These are phyloP conservation scores for Agarophyton chilense DNA, from an alignment of 23 red algal species.

Conservation along the genomic window DNA sequence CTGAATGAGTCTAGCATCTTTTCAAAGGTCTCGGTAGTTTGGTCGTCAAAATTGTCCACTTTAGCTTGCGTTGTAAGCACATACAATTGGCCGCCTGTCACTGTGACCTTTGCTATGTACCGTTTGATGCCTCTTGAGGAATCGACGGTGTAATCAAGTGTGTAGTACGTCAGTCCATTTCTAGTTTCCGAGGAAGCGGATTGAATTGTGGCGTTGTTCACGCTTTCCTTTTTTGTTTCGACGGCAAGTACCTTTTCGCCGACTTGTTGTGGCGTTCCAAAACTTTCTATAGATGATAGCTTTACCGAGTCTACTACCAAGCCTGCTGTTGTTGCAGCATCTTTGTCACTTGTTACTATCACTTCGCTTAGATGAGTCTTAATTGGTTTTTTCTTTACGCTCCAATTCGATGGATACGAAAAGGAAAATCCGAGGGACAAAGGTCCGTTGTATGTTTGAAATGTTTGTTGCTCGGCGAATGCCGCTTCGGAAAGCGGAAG, in stretches of 20 bases:
- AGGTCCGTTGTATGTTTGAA: conserved; percentile 60
- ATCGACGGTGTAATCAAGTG: conserved; percentile 73
- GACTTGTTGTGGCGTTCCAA: conserved; percentile 80
- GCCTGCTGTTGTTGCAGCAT: conserved; percentile 61
- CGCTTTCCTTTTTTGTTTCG: conserved; percentile 89
- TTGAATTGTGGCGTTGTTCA: conserved; percentile 27
- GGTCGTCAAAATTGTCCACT: conserved; percentile 57
- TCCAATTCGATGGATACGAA: conserved; percentile 76
- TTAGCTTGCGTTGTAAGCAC: conserved; percentile 85
- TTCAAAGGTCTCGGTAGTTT: conserved; percentile 23
- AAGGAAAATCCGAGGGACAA: conserved; percentile 72
- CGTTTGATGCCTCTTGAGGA: conserved; percentile 71
- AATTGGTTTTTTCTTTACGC: conserved; percentile 87
- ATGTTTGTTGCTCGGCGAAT: conserved; percentile 3
- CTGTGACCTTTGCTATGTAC: conserved; percentile 83
- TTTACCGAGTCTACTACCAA: conserved; percentile 79
- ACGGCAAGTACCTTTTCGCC: conserved; percentile 82
- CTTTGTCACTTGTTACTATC: conserved; percentile 53
- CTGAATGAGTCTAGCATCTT: conserved; percentile 70
- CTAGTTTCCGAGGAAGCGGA: conserved; percentile 25
- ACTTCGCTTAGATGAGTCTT: conserved; percentile 94
- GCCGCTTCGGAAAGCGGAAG: not conserved
- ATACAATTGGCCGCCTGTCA: conserved; percentile 76
- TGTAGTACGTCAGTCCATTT: conserved; percentile 66
- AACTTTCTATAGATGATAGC: conserved; percentile 74